These are phyloP conservation scores for Boechera stricta DNA, from an alignment of 345 rosid species.

Conservation along the genomic window DNA sequence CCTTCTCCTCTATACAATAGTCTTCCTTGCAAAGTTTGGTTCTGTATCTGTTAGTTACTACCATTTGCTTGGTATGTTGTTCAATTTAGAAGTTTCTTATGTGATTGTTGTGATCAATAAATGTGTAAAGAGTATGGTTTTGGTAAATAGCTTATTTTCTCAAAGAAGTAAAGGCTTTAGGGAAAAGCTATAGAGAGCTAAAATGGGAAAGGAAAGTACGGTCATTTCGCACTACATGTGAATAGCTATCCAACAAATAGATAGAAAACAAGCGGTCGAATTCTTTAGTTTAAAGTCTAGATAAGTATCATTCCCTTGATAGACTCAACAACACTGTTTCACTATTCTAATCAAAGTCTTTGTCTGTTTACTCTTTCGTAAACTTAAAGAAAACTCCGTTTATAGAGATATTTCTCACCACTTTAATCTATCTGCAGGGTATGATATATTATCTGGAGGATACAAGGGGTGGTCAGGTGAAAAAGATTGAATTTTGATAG, in stretches of 20 bases:
- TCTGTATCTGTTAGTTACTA: too few species aligned
- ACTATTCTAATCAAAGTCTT: conserved; percentile 22
- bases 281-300: conserved; percentile 36
- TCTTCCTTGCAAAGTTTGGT: background rate
- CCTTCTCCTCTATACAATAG: background rate
- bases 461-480: conserved; percentile 21
- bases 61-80: conserved; percentile 14
- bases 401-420: conserved; percentile 15
- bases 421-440: conserved; percentile 24
- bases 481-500: conserved; percentile 1
- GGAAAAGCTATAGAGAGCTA: conserved; percentile 6
- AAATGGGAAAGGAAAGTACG: conserved; percentile 21
- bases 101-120: conserved; percentile 23
- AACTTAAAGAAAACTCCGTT: background rate
- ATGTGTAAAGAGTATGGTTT: conserved; percentile 1
- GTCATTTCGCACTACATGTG: conserved; percentile 38
- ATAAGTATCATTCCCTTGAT: conserved; percentile 40
- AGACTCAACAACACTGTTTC: conserved; percentile 36
- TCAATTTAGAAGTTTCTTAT: background rate
- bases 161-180: conserved; percentile 9
- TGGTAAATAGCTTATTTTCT: conserved; percentile 9
- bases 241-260: conserved; percentile 34
- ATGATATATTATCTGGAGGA: conserved; percentile 12
- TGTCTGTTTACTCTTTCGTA: conserved; percentile 32
- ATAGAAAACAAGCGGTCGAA: conserved; percentile 43